phyloP scores from a whole-genome alignment of 1,139 yeast genomes.

The Pichia inconspicua region DNA sequence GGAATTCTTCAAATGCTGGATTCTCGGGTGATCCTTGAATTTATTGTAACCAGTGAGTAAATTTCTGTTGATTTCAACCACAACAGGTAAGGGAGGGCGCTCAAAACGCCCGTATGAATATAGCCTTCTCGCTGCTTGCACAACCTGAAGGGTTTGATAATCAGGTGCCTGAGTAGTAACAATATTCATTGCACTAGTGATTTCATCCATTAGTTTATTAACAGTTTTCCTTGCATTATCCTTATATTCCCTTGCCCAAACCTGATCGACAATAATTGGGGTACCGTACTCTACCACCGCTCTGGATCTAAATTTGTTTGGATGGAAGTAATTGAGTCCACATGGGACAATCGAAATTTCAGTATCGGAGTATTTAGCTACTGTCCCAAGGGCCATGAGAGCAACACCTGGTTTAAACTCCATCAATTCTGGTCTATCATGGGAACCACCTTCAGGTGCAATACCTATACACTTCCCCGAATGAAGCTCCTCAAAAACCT shows the following conservation, averaged over 20 bases:
- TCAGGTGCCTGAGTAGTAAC: slow-evolving; percentile 75
- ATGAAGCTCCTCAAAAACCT: slow-evolving; percentile 56
- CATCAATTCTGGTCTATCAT: slow-evolving; percentile 63
- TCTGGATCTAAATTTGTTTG: slow-evolving; percentile 67
- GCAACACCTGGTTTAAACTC: slow-evolving; percentile 80
- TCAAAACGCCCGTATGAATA: slow-evolving; percentile 37
- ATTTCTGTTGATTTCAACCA: slow-evolving; percentile 67
- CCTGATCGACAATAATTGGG: slow-evolving; percentile 51
- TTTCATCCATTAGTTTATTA: slow-evolving; percentile 43
- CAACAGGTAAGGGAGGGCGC: slow-evolving; percentile 49
- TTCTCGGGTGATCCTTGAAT: slow-evolving; percentile 49
- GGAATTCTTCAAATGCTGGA: slow-evolving; percentile 42
- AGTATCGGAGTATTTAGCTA: slow-evolving; percentile 47
- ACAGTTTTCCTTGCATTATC: slow-evolving; percentile 52
- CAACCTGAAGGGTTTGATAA: slow-evolving; percentile 64
- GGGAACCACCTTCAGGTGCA: slow-evolving; percentile 81
- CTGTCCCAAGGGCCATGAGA: slow-evolving; percentile 73
- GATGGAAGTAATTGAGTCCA: slow-evolving; percentile 71
- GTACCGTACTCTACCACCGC: slow-evolving; percentile 71
- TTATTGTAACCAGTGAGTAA: slow-evolving; percentile 58
- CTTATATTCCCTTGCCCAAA: slow-evolving; percentile 47
- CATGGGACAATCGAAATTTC: slow-evolving; percentile 61
- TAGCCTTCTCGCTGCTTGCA: slow-evolving; percentile 69
- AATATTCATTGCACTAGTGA: slow-evolving; percentile 51
- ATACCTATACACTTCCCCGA: slow-evolving; percentile 54